phyloP scores from a whole-genome alignment of 345 rosid genomes.

The Eucalyptus decipiens region DNA sequence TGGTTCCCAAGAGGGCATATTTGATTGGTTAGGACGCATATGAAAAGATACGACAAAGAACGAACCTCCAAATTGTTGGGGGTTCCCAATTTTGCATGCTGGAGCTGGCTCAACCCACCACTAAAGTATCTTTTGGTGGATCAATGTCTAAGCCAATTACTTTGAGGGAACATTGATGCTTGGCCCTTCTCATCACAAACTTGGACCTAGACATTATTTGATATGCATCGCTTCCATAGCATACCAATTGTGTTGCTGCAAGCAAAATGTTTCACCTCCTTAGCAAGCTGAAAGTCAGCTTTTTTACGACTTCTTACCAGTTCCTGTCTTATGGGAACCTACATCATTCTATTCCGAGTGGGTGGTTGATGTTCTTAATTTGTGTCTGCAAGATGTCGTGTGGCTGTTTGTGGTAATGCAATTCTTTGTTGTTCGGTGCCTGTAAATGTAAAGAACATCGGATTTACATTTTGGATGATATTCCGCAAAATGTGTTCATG shows the following conservation, averaged over 20 bases:
- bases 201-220: background rate
- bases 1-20: slow-evolving; percentile 66
- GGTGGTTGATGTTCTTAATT: background rate
- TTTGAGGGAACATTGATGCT: background rate
- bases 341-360: background rate
- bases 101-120: background rate
- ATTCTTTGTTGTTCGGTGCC: background rate
- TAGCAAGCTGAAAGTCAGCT: background rate
- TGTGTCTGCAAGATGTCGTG: background rate
- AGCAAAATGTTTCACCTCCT: background rate
- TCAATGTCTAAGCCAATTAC: background rate
- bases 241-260: background rate
- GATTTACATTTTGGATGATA: background rate
- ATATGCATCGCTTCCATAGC: background rate
- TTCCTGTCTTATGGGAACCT: background rate
- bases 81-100: background rate
- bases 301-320: background rate
- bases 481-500: background rate
- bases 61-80: background rate
- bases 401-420: background rate
- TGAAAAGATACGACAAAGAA: slow-evolving; percentile 6
- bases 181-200: background rate
- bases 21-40: slow-evolving; percentile 52
- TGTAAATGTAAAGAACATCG: background rate
- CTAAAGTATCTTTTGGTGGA: background rate